Evolutionary conservation across 345 rosid species (phyloP).

Genomic region (Euphorbia tirucalli): DNA sequence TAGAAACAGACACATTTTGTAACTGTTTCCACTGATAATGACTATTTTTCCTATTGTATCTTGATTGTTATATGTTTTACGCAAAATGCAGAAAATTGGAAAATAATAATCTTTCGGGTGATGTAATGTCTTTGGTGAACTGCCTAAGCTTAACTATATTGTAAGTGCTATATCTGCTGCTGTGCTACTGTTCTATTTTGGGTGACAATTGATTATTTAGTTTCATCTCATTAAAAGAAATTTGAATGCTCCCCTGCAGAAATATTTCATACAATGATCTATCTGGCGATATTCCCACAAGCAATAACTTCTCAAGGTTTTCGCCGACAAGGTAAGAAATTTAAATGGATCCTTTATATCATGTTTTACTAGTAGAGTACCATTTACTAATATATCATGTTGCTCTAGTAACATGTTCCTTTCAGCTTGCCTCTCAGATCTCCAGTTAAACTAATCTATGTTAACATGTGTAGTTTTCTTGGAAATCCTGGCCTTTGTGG

Average conservation of each 20-base stretch:
- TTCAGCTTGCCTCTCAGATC: background rate
- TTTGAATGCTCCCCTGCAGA: constrained; percentile 36
- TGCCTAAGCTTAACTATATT: constrained; percentile 66
- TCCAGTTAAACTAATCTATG: background rate
- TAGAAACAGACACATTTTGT: background rate
- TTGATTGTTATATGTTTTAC: background rate
- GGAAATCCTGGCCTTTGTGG: constrained; percentile 87
- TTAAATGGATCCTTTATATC: background rate
- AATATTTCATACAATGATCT: constrained; percentile 84
- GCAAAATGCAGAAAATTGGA: constrained; percentile 66
- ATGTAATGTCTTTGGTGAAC: constrained; percentile 55
- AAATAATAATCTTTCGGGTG: constrained; percentile 82
- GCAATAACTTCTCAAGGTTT: constrained; percentile 79
- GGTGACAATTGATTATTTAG: no score
- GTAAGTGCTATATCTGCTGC: constrained; percentile 39
- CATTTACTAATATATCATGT: no score
- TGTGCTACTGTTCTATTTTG: no score
- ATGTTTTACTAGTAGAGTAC: background rate
- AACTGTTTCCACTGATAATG: background rate
- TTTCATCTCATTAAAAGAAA: background rate
- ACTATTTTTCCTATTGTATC: background rate
- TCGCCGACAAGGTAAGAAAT: constrained; percentile 55
- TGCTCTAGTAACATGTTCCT: background rate
- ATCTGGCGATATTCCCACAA: constrained; percentile 68
- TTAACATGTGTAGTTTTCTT: constrained; percentile 49